Conservation (phyloP, 2,329 filamentous ascomycete species). For the Botrytis tulipae region DNA sequence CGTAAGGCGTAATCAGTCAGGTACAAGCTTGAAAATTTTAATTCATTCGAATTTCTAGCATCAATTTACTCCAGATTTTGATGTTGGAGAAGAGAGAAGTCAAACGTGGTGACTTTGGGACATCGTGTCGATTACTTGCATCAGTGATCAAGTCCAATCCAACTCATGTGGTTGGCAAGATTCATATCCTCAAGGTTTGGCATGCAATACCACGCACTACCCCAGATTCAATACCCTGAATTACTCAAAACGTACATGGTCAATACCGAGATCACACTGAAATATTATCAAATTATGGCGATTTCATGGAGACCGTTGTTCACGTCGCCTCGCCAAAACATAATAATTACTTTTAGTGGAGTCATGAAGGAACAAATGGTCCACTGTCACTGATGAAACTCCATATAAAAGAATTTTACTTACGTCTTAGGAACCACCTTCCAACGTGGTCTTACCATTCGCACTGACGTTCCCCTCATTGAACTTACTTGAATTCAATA, state of each 20-base stretch:
- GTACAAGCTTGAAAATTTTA: neutral
- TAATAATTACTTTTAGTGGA: conserved; percentile 11
- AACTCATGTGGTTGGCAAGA: neutral
- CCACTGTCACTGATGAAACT: conserved; percentile 13
- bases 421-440: conserved; percentile 17
- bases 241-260: neutral
- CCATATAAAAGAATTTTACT: conserved; percentile 9
- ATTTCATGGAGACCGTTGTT: conserved; percentile 1
- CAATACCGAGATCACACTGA: neutral
- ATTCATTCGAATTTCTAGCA: neutral
- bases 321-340: conserved; percentile 16
- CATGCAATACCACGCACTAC: conserved; percentile 11
- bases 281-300: neutral
- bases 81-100: neutral
- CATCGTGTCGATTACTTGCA: neutral
- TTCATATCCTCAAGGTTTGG: neutral
- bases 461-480: conserved; percentile 2
- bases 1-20: neutral
- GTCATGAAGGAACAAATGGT: neutral
- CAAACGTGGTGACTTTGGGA: neutral
- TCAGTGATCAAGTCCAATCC: neutral
- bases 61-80: conserved; percentile 3
- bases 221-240: conserved; percentile 15
- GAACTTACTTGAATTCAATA: conserved; percentile 15
- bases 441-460: conserved; percentile 9